Base-by-base conservation (phyloP, 352 stramenopile genomes). In the Globisporangium canariense region DNA sequence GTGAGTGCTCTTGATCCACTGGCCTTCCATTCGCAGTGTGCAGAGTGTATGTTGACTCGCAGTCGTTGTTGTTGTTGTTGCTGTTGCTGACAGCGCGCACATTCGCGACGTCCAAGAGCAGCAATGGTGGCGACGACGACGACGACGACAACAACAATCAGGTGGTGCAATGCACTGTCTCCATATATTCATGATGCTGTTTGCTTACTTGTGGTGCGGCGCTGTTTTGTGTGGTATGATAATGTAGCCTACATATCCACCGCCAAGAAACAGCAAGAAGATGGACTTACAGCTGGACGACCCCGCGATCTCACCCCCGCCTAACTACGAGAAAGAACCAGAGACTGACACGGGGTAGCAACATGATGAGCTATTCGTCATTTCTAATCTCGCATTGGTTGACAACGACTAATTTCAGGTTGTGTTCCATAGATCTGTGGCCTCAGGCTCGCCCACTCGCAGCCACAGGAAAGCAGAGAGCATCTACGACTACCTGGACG, bases 401-500 rank as follows among this genome's bases (percentile, higher is more conserved):
- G 30, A 46, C 2, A 11, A 2, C 8, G 7, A 18, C 51, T 57
- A n/a, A 58, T n/a, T 16, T 16, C 20, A 28, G 18, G 25, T 4
- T 4, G 22, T 28, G 3, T 32, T 14, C 2, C 2, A 14, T 47
- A 68, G 51, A 18, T 62, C 49, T 28, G 55, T 38, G 65, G 64
- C 34, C 45, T 69, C 30, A 36, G 66, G 16, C 57, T 69, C 45
- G 16, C 65, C 62, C 47, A 73, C 30, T 14, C 70, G 59, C 50
- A 88, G 40, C 16, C 53, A 49, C 36, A 64, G 34, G 38, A 64
- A 50, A 9, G 30, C 45, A 30, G 50, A 60, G 40, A 70, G 76
- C 57, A 90, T 94, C 58, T 94, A 94, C 58, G 85, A 91, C 62
- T 94, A 90, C 66, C 62, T 94, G 25, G 85, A 94, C 51, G 71